A percentile compares a stretch with the other conserved stretches of the same genome.
Conservation (phyloP, 305 asterid species). For the Solanum hybrid region DNA sequence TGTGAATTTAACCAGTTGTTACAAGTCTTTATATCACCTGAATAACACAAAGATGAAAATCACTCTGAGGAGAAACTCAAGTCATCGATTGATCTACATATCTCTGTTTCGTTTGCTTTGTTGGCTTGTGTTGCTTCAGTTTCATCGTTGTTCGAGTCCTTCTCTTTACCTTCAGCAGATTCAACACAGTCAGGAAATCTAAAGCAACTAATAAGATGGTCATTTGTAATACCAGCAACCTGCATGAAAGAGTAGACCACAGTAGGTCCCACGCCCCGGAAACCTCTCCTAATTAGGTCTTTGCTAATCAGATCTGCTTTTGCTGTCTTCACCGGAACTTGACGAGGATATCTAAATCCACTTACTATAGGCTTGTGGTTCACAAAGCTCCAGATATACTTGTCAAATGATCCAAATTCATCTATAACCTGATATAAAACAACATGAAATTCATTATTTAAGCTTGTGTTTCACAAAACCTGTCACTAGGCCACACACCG, state of each 20-base stretch:
- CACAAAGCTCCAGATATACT: slow-evolving; percentile 43
- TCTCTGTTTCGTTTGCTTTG: slow-evolving; percentile 9
- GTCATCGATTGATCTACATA: slow-evolving; percentile 20
- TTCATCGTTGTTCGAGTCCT: background rate
- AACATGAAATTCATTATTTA: slow-evolving; percentile 1
- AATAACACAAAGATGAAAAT: background rate
- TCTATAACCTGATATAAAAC: slow-evolving; percentile 21
- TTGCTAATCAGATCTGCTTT: slow-evolving; percentile 38
- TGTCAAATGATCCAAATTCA: slow-evolving; percentile 37
- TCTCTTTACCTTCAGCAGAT: slow-evolving; percentile 6
- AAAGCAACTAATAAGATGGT: slow-evolving; percentile 36
- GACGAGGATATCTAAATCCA: slow-evolving; percentile 32
- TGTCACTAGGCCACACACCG: background rate
- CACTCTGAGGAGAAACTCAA: slow-evolving; percentile 24
- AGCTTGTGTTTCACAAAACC: background rate
- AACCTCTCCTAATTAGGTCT: slow-evolving; percentile 35
- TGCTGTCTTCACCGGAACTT: slow-evolving; percentile 38
- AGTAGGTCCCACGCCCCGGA: slow-evolving; percentile 36
- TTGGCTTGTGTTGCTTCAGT: slow-evolving; percentile 4
- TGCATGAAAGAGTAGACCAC: slow-evolving; percentile 42
- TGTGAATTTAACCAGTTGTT: background rate
- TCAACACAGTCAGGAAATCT: slow-evolving; percentile 30
- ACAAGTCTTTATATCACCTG: background rate
- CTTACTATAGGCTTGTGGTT: slow-evolving; percentile 30
- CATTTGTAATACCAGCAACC: slow-evolving; percentile 40